Base-by-base conservation (phyloP, 306 rosid genomes). In the Cercis canadensis region DNA sequence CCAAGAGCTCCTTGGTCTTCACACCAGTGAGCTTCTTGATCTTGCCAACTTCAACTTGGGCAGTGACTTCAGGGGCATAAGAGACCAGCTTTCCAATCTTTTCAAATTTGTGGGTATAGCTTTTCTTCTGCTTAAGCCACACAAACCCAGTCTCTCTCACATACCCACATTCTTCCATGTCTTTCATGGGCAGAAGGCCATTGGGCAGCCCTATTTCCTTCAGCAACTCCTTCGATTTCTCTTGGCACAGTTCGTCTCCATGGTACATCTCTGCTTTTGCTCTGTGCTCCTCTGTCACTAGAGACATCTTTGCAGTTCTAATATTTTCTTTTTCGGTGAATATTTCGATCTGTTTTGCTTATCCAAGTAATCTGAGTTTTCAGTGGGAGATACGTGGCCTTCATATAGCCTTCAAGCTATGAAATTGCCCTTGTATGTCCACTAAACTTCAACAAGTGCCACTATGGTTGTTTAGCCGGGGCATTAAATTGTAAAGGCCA, bases 1-100 rank as follows among this genome's bases (percentile, higher is more conserved):
- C 0, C 76, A 91, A 34, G 9, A 94, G 81, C 96, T 91, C 99
- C 78, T 94, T 94, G 5, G 91, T 77, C 77, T 87, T 86, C 11
- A 94, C 99, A 5, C 99, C 99, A 0, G 57, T 87, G 2, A 94
- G 89, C 70, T 91, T 94, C 79, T 82, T 86, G 77, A 94, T 91
- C 86, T 56, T 94, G 39, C 84, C 83, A 0, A 37, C 12, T 69
- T 87, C 90, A 0, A 89, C 87, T 0, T 11, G 11, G 7, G 97
- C 99, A 0, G 96, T 91, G 4, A 91, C 97, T 45, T 91, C 92
- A 0, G 90, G 37, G 0, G 78, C 96, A 43, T 89, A 95, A 0
- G 84, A 53, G 1, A 82, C 92, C 0, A 69, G 84, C 80, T 71
- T 94, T 18, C 92, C 96, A 7, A 95, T 82, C 81, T 91, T 82